Conservation (phyloP, 352 stramenopile genomes). For the Globisporangium echinulatum region DNA sequence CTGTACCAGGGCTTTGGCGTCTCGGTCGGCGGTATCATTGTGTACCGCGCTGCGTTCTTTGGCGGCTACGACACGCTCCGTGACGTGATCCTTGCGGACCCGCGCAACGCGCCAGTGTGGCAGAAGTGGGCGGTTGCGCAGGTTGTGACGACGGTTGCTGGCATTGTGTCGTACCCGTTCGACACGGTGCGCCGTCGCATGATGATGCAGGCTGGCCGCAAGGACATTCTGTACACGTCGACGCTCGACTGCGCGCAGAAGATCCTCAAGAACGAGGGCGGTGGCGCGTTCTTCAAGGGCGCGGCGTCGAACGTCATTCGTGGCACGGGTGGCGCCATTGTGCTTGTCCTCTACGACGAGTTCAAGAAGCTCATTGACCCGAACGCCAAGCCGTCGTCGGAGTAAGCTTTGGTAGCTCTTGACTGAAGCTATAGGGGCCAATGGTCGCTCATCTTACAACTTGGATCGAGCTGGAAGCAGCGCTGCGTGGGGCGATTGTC, state of each 20-base stretch:
- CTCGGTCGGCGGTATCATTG: slow-evolving; percentile 97
- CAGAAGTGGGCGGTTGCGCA: slow-evolving; percentile 91
- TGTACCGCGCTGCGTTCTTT: slow-evolving; percentile 98
- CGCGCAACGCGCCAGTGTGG: slow-evolving; percentile 83
- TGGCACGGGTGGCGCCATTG: slow-evolving; percentile 96
- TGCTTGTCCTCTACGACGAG: slow-evolving; percentile 99
- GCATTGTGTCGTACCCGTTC: slow-evolving; percentile 96
- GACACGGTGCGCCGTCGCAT: slow-evolving; percentile 94
- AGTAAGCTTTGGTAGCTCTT: slow-evolving; percentile 21
- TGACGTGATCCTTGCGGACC: slow-evolving; percentile 80
- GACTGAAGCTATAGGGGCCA: neutral
- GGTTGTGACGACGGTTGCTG: slow-evolving; percentile 86
- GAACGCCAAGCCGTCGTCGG: slow-evolving; percentile 49
- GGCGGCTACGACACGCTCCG: slow-evolving; percentile 97
- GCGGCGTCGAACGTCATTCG: slow-evolving; percentile 98
- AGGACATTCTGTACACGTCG: slow-evolving; percentile 96
- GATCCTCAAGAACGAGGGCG: slow-evolving; percentile 96
- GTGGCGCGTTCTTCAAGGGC: slow-evolving; percentile 97
- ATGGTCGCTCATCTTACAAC: neutral
- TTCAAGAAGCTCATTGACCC: slow-evolving; percentile 91
- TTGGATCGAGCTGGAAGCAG: no score
- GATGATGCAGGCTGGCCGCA: slow-evolving; percentile 98
- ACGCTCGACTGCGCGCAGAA: slow-evolving; percentile 96
- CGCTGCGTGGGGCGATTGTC: no score
- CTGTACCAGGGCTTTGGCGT: slow-evolving; percentile 99